Conservation (phyloP, 2,329 filamentous ascomycete species). For the Penicillium sp. region DNA sequence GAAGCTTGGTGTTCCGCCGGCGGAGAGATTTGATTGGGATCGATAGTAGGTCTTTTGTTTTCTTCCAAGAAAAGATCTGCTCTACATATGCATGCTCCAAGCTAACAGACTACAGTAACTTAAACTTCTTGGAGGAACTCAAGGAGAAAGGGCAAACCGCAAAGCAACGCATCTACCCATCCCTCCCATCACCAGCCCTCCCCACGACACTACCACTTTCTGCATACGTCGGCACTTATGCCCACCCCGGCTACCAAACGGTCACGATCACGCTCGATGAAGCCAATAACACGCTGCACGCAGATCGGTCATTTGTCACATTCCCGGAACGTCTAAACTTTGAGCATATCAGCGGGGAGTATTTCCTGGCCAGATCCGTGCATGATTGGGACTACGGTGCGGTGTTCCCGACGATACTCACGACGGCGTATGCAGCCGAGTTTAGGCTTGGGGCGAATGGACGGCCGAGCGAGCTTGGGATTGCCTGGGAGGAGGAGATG, state of each 20-base stretch:
- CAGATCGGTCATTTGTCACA: slow-evolving; percentile 8
- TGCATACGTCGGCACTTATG: slow-evolving; percentile 12
- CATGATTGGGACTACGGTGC: background rate
- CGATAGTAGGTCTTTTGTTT: background rate
- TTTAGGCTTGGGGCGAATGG: background rate
- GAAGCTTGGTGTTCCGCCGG: slow-evolving; percentile 4
- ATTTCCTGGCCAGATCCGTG: slow-evolving; percentile 2
- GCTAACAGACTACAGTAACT: background rate
- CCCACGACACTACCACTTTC: slow-evolving; percentile 8
- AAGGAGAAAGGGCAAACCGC: slow-evolving; percentile 5
- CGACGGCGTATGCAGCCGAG: slow-evolving; percentile 4
- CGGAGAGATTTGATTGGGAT: slow-evolving; percentile 15
- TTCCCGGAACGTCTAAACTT: slow-evolving; percentile 10
- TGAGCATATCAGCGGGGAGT: slow-evolving; percentile 10
- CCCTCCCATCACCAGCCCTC: slow-evolving; percentile 9
- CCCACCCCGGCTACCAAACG: slow-evolving; percentile 10
- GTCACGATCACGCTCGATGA: slow-evolving; percentile 7
- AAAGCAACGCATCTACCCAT: slow-evolving; percentile 7
- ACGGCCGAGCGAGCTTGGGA: background rate
- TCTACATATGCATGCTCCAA: background rate
- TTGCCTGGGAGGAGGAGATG: slow-evolving; percentile 11
- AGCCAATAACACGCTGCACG: background rate
- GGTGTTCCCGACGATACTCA: background rate
- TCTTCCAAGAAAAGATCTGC: background rate
- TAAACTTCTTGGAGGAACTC: background rate